Base-by-base conservation (phyloP, 2,329 filamentous ascomycete species). In the Rachicladosporium sp. region DNA sequence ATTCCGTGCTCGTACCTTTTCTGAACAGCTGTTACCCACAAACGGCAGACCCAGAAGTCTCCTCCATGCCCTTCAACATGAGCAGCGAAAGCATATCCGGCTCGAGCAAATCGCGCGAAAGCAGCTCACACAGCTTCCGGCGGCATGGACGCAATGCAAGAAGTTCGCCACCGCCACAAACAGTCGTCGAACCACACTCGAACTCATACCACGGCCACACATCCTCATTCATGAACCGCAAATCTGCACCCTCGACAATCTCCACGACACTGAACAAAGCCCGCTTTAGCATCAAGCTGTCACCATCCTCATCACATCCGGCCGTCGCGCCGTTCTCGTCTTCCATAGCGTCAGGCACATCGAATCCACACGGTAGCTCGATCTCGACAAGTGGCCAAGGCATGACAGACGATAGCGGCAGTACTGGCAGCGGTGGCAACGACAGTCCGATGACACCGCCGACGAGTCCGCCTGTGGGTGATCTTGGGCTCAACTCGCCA, bases 1-100 rank as follows among this genome's bases (percentile, higher is more conserved):
- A 96, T 58, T 95, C 88, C 3, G 84, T 96, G 1, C 70, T 96
- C 37, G 79, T 94, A 1, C 88, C 89, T 0, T 98, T 96, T 57
- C 71, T 96, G 39, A 89, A 94, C 61, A 74, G 69, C 46, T 64
- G 70, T 35, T 69, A 68, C 43, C 64, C 67, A 1, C 65, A 69
- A 33, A 63, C 66, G 27, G 65, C 71, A n/a, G 50, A 58, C 32
- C 62, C 67, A 34, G 57, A 54, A 33, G 48, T 59, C 31, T 56
- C 58, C 33, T 48, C 61, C 51, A 58, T 64, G 56, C 46, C 61
- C 47, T 56, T 65, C 58, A 54, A 70, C 56, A 50, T 62, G 52
- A 50, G 63, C 54, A 46, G 49, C 10, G 53, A 55, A 12, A 50
- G 43, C 42, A 37, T 52, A 6, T 42, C 46, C 12, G 12, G 10